Percentiles rank a stretch among this genome's conserved stretches.
Conservation (phyloP, 2,329 filamentous ascomycete species). For the Cercospora sojina region DNA sequence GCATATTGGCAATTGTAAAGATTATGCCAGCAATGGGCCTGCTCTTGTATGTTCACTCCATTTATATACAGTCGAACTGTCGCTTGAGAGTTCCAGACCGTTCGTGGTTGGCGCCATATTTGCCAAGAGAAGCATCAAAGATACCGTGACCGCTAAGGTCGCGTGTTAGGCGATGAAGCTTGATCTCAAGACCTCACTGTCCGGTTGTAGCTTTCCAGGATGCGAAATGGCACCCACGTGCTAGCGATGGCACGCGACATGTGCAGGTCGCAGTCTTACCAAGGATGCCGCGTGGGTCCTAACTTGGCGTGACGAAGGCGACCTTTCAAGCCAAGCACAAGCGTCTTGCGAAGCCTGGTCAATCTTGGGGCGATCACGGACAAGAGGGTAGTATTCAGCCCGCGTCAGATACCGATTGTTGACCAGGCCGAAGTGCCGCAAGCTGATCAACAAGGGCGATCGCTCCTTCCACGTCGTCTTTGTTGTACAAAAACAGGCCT, state of each 20-base stretch:
- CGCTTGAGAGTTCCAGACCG: neutral
- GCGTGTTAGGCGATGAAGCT: neutral
- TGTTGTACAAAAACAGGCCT: constrained; percentile 93
- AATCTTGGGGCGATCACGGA: neutral
- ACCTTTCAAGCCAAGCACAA: neutral
- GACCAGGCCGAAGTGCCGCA: constrained; percentile 16
- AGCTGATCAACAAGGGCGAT: constrained; percentile 52
- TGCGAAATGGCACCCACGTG: neutral
- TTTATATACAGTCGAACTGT: neutral
- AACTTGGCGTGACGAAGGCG: neutral
- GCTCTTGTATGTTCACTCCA: neutral
- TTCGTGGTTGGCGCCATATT: neutral
- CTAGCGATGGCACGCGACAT: neutral
- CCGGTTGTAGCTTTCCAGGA: neutral
- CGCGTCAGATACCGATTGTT: neutral
- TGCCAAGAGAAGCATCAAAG: neutral
- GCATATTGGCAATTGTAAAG: neutral
- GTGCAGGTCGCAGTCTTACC: neutral
- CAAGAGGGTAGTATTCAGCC: neutral
- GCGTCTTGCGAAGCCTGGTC: neutral
- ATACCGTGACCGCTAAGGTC: neutral
- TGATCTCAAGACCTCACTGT: neutral
- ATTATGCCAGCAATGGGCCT: neutral
- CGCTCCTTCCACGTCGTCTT: constrained; percentile 82
- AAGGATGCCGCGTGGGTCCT: neutral